Base-by-base conservation (phyloP, 805 yeast genomes). In the Saccharomycopsis olivae region DNA sequence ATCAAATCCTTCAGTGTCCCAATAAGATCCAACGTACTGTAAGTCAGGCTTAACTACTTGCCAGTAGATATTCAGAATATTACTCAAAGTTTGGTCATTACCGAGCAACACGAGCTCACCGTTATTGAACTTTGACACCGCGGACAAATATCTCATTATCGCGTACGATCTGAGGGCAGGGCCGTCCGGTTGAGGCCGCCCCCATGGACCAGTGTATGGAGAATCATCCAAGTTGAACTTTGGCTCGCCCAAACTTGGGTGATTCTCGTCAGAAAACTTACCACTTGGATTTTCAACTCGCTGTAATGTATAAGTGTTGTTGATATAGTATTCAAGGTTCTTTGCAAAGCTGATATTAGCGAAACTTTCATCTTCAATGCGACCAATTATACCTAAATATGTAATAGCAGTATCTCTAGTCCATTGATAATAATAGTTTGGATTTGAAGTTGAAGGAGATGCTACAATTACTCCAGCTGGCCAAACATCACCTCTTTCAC, bases 101-200 rank as follows among this genome's bases (percentile, higher is more conserved):
- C 68, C 69, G 27, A 81, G 47, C 16, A 77, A 61, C 33, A 65
- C 60, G 18, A 55, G 35, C 51, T 67, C 75, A 33, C 73, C 51
- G 40, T 56, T 57, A 14, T 46, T 43, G 30, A 23, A 40, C 13
- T 46, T 35, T n/a, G 30, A 14, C 9, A 46, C 27, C 16, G 43
- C 29, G 13, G 25, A 25, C 20, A 46, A 5, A 33, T 46, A 46
- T 33, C 43, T 43, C 39, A 46, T 43, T 9, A 40, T 38, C 11
- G 95, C 69, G 41, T 79, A 67, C 9, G 77, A 68, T 51, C 96
- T 68, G 41, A 89, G 65, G 1, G 94, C 88, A 1, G 97, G 96
- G 0, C 97, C 97, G 57, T 89, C 97, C 44, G 86, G 71, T 59
- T 89, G 97, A 1, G 97, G 97, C 50, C 97, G 67, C 2, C 97